A percentile compares a stretch with the other conserved stretches of the same genome.
These are phyloP conservation scores for Aspergillus nomiae DNA, from an alignment of 2,329 filamentous ascomycete genomes.

Conservation along the genomic window DNA sequence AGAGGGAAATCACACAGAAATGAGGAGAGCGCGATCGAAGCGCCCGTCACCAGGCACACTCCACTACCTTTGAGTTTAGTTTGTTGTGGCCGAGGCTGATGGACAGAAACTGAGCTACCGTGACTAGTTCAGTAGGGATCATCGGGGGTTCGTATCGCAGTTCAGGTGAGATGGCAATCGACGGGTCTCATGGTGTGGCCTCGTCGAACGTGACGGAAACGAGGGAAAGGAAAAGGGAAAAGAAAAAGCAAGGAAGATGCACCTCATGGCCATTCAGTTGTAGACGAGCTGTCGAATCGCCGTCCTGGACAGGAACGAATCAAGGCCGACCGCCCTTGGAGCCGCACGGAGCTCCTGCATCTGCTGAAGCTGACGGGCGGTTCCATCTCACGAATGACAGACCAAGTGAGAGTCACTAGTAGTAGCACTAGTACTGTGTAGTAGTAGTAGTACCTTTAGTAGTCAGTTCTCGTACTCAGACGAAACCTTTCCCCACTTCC, in stretches of 20 bases:
- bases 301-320: neutral
- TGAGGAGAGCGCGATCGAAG: neutral
- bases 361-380: neutral
- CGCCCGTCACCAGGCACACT: conserved; percentile 4
- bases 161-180: neutral
- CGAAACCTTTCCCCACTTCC: too few species aligned
- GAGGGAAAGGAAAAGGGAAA: conserved; percentile 2
- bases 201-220: neutral
- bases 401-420: too few species aligned
- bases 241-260: conserved; percentile 5
- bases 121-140: neutral
- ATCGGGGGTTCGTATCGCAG: neutral
- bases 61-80: conserved; percentile 1
- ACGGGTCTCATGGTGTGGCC: neutral
- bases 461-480: too few species aligned
- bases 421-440: too few species aligned
- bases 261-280: neutral
- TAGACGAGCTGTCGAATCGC: neutral
- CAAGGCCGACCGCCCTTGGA: neutral
- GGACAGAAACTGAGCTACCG: neutral
- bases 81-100: conserved; percentile 5
- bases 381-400: neutral
- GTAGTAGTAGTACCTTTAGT: too few species aligned
- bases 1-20: neutral
- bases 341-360: conserved; percentile 1